Percentiles rank a stretch among this genome's conserved stretches.
phyloP scores from a whole-genome alignment of 768 basidiomycete genomes.

The Termitomyces sp. region DNA sequence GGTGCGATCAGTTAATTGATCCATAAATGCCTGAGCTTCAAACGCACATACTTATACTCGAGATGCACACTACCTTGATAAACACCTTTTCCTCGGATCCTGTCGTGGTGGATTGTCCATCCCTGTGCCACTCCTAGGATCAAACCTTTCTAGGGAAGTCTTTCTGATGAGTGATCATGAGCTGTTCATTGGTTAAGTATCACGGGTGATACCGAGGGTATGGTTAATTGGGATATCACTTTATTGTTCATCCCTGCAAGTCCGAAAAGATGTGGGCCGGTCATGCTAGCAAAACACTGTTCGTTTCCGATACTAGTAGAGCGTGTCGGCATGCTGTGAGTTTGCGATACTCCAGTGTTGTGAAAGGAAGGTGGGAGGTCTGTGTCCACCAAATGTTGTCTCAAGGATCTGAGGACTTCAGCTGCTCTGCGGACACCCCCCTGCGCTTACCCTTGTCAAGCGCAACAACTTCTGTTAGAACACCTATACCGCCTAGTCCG shows the following conservation, averaged over 20 bases:
- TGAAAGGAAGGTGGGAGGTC: background rate
- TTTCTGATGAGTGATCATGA: background rate
- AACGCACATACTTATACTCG: background rate
- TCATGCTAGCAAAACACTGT: constrained; percentile 7
- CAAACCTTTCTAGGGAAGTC: background rate
- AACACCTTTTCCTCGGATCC: background rate
- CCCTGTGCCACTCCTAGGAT: background rate
- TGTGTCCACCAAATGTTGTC: constrained; percentile 18
- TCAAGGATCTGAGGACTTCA: constrained; percentile 29
- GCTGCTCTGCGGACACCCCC: constrained; percentile 32
- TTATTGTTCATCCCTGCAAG: background rate
- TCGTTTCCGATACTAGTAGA: constrained; percentile 3
- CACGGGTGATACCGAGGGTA: background rate
- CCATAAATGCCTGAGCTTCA: background rate
- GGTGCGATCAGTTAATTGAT: background rate
- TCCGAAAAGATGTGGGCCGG: constrained; percentile 2
- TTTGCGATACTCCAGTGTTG: background rate
- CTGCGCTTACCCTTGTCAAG: constrained; percentile 30
- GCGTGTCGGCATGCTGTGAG: background rate
- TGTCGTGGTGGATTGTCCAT: background rate
- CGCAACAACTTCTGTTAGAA: constrained; percentile 27
- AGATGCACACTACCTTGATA: background rate
- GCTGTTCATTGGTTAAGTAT: background rate
- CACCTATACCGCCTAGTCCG: constrained; percentile 24
- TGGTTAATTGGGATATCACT: background rate